Evolutionary conservation across 1,284 basidiomycete genomes (phyloP).

Genomic region (Mycena sp.): DNA sequence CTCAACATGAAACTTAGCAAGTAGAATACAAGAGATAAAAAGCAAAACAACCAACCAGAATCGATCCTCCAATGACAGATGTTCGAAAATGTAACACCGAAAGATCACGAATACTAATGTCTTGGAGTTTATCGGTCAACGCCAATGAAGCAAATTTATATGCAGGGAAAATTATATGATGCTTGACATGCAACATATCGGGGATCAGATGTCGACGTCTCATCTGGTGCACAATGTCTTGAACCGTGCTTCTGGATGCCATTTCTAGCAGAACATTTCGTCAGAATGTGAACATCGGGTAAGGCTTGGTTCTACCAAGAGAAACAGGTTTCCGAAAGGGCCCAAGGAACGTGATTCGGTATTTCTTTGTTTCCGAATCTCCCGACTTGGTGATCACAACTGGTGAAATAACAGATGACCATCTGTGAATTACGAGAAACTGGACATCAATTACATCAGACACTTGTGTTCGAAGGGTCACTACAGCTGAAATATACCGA

Average conservation of each 20-base stretch:
- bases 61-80: slow-evolving; percentile 1
- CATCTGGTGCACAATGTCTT: slow-evolving; percentile 3
- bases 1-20: too few species aligned
- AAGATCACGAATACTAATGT: slow-evolving; percentile 7
- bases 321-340: not conserved
- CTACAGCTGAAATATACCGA: not conserved
- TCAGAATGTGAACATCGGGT: not conserved
- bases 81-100: not conserved
- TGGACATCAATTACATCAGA: not conserved
- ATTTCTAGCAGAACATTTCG: not conserved
- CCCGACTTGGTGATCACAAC: not conserved
- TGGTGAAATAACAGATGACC: not conserved
- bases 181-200: not conserved
- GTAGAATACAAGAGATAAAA: too few species aligned
- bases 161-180: slow-evolving; percentile 4
- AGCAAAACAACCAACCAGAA: too few species aligned
- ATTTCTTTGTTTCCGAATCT: not conserved
- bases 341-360: not conserved
- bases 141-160: not conserved
- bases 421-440: not conserved
- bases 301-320: not conserved
- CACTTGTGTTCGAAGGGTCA: not conserved
- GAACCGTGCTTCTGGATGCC: not conserved
- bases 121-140: not conserved
- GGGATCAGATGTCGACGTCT: not conserved